Percentiles rank a stretch among this genome's conserved stretches.
These are phyloP conservation scores for Micromonas pusilla DNA, from an alignment of 139 green algal genomes.

Conservation along the genomic window DNA sequence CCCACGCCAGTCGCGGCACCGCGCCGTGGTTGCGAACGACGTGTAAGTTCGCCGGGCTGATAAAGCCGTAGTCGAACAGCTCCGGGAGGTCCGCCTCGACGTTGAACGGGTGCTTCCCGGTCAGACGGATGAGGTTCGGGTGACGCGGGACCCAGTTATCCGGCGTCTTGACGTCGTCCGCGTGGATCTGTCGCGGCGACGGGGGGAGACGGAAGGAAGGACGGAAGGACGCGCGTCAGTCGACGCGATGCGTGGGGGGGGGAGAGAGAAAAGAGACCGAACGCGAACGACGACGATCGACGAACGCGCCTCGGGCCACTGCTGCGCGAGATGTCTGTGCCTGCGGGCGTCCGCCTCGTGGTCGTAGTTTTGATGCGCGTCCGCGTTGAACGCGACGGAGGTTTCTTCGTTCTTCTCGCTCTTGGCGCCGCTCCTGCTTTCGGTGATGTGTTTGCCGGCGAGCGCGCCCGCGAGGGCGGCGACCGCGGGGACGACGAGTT, in stretches of 20 bases:
- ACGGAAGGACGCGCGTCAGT: background rate
- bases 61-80: conserved; percentile 70
- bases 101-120: conserved; percentile 88
- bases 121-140: conserved; percentile 79
- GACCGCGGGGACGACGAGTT: too few relatives aligned
- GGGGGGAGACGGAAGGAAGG: background rate
- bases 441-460: too few relatives aligned
- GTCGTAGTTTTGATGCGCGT: too few relatives aligned
- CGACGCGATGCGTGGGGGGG: background rate
- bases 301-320: background rate
- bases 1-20: conserved; percentile 56
- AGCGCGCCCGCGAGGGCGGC: too few relatives aligned
- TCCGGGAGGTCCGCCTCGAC: conserved; percentile 74
- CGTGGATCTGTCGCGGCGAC: background rate
- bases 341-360: background rate
- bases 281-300: background rate
- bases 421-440: too few relatives aligned
- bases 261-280: background rate
- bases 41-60: conserved; percentile 79
- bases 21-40: conserved; percentile 87
- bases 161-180: conserved; percentile 56
- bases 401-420: too few relatives aligned
- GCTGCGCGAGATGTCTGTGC: background rate
- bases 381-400: too few relatives aligned
- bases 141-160: conserved; percentile 79